These are phyloP conservation scores for Delphinella strobiligena DNA, from an alignment of 2,329 filamentous ascomycete species.

Conservation along the genomic window DNA sequence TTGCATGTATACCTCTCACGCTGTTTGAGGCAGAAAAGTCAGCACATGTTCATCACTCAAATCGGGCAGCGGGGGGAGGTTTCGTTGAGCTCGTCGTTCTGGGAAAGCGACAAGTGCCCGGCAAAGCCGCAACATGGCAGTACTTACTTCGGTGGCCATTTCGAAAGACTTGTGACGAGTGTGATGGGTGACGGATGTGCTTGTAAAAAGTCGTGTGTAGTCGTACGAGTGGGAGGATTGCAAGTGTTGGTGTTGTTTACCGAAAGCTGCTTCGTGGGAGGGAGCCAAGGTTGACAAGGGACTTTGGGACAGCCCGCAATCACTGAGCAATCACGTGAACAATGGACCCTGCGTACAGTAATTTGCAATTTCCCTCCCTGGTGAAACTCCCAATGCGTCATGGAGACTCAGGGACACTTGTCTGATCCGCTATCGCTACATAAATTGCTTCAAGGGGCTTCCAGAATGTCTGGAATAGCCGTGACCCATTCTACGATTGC, in stretches of 20 bases:
- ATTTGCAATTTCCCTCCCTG: not conserved
- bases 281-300: not conserved
- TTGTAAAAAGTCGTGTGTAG: conserved; percentile 2
- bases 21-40: conserved; percentile 26
- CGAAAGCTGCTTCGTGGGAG: not conserved
- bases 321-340: not conserved
- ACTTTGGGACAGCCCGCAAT: not conserved
- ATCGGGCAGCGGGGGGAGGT: conserved; percentile 6
- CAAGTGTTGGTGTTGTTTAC: not conserved
- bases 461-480: not conserved
- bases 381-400: not conserved
- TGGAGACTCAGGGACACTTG: not conserved
- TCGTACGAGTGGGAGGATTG: not conserved
- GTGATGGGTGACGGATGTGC: conserved; percentile 1
- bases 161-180: conserved; percentile 1
- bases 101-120: not conserved
- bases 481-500: no score
- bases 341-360: no score
- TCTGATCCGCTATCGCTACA: not conserved
- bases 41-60: conserved; percentile 11
- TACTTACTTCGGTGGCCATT: conserved; percentile 10
- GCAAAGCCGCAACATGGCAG: not conserved
- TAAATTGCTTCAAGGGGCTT: not conserved
- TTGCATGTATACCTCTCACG: conserved; percentile 33
- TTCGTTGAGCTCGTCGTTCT: conserved; percentile 10